phyloP scores from a whole-genome alignment of 768 basidiomycete genomes.

The Amanita fuliginea region DNA sequence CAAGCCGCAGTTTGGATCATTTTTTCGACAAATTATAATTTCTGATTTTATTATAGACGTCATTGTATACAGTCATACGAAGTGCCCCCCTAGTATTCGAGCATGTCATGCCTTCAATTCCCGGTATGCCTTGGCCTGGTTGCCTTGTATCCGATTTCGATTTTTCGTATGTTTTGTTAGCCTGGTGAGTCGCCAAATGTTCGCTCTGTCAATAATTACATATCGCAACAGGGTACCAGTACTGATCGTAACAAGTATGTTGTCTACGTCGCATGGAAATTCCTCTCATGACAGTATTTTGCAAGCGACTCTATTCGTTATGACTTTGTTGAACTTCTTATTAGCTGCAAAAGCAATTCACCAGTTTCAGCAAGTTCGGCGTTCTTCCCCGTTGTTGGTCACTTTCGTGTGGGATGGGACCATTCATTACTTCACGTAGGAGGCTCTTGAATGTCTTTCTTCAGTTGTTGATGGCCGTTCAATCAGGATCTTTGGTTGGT shows the following conservation, averaged over 20 bases:
- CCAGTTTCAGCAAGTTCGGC: background rate
- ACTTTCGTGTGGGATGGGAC: background rate
- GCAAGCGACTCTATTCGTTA: background rate
- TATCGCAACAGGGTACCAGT: background rate
- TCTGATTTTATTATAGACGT: no score
- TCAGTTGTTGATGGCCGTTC: background rate
- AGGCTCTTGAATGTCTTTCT: no score
- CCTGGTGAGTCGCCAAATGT: background rate
- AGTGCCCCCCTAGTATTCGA: background rate
- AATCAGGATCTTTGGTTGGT: background rate
- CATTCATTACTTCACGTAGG: background rate
- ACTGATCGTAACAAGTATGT: no score
- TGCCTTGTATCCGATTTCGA: no score
- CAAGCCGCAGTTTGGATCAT: no score
- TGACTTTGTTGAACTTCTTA: conserved; percentile 1
- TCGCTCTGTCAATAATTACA: background rate
- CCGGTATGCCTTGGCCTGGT: no score
- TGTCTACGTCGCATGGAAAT: no score
- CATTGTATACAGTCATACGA: no score
- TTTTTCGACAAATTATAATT: no score
- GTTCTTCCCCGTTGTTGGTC: background rate
- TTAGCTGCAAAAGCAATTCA: background rate
- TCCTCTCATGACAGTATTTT: no score
- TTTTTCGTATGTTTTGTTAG: no score
- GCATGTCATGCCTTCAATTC: background rate